Conservation (phyloP, 1,284 basidiomycete genomes). For the Apiotrichum mycotoxinovorans region DNA sequence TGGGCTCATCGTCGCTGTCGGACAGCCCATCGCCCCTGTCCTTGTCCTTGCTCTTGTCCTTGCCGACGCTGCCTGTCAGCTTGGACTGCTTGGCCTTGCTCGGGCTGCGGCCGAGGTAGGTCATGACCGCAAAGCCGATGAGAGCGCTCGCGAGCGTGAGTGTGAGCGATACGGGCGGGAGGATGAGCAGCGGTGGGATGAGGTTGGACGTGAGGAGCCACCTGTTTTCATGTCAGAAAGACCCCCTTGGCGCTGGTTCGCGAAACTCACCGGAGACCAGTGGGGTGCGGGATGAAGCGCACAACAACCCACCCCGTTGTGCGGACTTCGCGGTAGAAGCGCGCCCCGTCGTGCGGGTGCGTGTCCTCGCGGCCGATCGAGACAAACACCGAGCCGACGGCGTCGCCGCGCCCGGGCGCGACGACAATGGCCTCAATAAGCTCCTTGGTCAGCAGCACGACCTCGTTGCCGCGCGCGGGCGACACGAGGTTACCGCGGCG, state of each 20-base stretch:
- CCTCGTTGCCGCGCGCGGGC: slow-evolving; percentile 33
- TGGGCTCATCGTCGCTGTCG: neutral
- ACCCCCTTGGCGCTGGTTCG: neutral
- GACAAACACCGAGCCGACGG: slow-evolving; percentile 40
- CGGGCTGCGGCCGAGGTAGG: slow-evolving; percentile 14
- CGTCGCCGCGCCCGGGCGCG: slow-evolving; percentile 31
- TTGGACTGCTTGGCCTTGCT: neutral
- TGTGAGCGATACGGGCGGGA: slow-evolving; percentile 41
- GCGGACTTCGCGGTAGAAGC: slow-evolving; percentile 37
- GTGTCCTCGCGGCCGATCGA: slow-evolving; percentile 45
- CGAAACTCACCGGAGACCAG: slow-evolving; percentile 34
- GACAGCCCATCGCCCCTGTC: neutral
- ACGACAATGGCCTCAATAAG: slow-evolving; percentile 42
- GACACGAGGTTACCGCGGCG: slow-evolving; percentile 26
- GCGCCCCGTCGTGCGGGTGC: neutral
- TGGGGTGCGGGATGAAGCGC: slow-evolving; percentile 44
- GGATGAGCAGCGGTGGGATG: slow-evolving; percentile 41
- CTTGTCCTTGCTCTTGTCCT: neutral
- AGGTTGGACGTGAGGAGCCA: slow-evolving; percentile 44
- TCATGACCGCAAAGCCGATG: slow-evolving; percentile 40
- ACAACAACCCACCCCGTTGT: slow-evolving; percentile 50
- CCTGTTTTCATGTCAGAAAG: neutral
- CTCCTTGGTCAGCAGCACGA: slow-evolving; percentile 42
- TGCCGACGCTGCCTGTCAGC: neutral
- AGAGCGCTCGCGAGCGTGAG: slow-evolving; percentile 42